Evolutionary conservation across 768 basidiomycete genomes (phyloP).

Genomic region (Epithele typhae): DNA sequence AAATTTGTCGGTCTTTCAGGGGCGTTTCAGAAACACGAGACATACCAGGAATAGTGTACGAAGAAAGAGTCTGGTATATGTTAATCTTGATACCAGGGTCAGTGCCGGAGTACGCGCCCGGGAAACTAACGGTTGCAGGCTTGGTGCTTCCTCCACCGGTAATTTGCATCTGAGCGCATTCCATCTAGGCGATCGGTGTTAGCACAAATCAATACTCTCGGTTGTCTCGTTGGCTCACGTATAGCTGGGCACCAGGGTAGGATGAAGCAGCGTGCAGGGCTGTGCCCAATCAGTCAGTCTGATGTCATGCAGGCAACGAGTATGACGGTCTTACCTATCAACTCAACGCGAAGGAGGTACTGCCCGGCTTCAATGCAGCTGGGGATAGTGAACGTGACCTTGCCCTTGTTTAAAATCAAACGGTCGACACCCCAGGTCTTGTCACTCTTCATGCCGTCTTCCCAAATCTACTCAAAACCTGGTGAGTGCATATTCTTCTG

Average conservation of each 20-base stretch:
- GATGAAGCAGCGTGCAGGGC: constrained; percentile 40
- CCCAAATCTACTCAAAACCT: constrained; percentile 33
- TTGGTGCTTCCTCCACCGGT: constrained; percentile 29
- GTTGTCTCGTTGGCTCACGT: constrained; percentile 22
- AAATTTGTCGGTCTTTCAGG: not conserved
- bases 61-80: constrained; percentile 26
- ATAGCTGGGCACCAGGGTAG: constrained; percentile 57
- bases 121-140: constrained; percentile 33
- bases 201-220: too few relatives aligned
- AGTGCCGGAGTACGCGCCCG: constrained; percentile 32
- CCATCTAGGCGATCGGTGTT: constrained; percentile 32
- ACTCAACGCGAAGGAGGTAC: constrained; percentile 46
- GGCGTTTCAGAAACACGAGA: not conserved
- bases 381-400: constrained; percentile 45
- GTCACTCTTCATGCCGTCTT: constrained; percentile 36
- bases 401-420: constrained; percentile 44
- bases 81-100: constrained; percentile 33
- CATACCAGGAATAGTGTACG: constrained; percentile 27
- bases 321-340: constrained; percentile 37
- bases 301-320: not conserved
- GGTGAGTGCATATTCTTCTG: not conserved
- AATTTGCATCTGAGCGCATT: constrained; percentile 35
- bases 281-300: constrained; percentile 11
- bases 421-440: constrained; percentile 44
- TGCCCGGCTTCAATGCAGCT: constrained; percentile 42